phyloP scores from a whole-genome alignment of 192 early-diverging fungal genomes.

The Coemansia pectinata region DNA sequence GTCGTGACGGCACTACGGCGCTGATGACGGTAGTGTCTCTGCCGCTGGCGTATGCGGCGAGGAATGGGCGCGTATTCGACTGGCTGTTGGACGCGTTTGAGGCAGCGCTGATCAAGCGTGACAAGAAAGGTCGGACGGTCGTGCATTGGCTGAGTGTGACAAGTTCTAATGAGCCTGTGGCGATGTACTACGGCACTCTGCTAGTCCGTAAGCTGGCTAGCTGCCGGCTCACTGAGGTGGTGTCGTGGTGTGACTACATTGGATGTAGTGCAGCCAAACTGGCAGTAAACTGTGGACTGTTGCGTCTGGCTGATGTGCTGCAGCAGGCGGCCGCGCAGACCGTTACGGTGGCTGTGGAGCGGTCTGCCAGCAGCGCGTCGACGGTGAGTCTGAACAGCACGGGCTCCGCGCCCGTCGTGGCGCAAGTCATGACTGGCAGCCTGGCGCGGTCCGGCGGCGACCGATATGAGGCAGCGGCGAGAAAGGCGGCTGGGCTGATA shows the following conservation, averaged over 20 bases:
- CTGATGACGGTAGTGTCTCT: slow-evolving; percentile 39
- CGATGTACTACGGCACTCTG: slow-evolving; percentile 17
- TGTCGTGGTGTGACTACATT: slow-evolving; percentile 34
- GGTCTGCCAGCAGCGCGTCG: not conserved
- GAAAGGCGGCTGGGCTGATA: slow-evolving; percentile 14
- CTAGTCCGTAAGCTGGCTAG: slow-evolving; percentile 14
- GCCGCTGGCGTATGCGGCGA: slow-evolving; percentile 18
- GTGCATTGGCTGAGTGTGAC: slow-evolving; percentile 43
- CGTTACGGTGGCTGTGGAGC: not conserved
- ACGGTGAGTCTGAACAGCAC: slow-evolving; percentile 2
- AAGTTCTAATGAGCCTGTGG: slow-evolving; percentile 10
- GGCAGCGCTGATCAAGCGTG: slow-evolving; percentile 21
- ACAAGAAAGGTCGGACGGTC: slow-evolving; percentile 37
- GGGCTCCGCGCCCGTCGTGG: not conserved
- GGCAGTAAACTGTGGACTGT: slow-evolving; percentile 12
- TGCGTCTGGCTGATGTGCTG: not conserved
- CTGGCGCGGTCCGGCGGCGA: slow-evolving; percentile 4
- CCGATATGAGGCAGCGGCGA: slow-evolving; percentile 21
- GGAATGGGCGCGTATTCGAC: slow-evolving; percentile 17
- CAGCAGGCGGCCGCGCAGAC: not conserved
- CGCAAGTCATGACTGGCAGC: not conserved
- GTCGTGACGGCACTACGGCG: slow-evolving; percentile 34
- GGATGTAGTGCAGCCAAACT: slow-evolving; percentile 23
- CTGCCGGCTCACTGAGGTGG: slow-evolving; percentile 13
- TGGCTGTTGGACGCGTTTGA: slow-evolving; percentile 38